Base-by-base conservation (phyloP, 495 filamentous ascomycete species). In the Cenococcum geophilum region DNA sequence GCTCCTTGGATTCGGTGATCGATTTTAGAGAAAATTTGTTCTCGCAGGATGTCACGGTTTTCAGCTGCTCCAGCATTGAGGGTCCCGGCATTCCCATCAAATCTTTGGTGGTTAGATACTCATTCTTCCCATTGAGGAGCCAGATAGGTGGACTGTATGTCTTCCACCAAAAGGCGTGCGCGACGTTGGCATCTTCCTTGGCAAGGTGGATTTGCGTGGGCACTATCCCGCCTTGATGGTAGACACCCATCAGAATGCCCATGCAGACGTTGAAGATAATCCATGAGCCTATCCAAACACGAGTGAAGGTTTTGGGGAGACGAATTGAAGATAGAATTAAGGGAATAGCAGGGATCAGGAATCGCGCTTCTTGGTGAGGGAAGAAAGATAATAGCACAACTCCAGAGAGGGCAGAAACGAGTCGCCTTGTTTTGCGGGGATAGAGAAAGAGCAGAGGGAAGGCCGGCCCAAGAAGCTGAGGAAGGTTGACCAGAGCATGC, bases 91-190 rank as follows among this genome's bases (percentile, higher is more conserved):
- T 83, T 1, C 91, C 90, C 87, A 95, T 97, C 23, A 97, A 75
- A 68, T 96, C 89, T 12, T 74, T 74, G 0, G 91, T 96, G n/a
- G 73, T 75, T 49, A 92, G 65, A 6, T 71, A 57, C 32, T 80
- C 81, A 62, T 84, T 85, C 67, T 87, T 86, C 9, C 86, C 82
- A 59, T 92, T 90, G 23, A 97, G 77, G 18, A 98, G 78, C 91
- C 93, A 97, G 21, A 88, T 84, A 0, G 93, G 93, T 6, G 93
- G 93, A 64, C 86, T 88, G 72, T 98, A 98, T 0, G 95, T 97
- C 68, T 95, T 96, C 93, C 93, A 98, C 92, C 92, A 98, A 56
- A 95, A 79, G 3, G 88, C 88, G 11, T 87, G 79, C 5, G 80
- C 82, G n/a, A 83, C 60, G 36, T 49, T 81, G 74, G 80, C 68